Evolutionary conservation across 306 rosid species (phyloP).

Genomic region (Fragaria ananassa): DNA sequence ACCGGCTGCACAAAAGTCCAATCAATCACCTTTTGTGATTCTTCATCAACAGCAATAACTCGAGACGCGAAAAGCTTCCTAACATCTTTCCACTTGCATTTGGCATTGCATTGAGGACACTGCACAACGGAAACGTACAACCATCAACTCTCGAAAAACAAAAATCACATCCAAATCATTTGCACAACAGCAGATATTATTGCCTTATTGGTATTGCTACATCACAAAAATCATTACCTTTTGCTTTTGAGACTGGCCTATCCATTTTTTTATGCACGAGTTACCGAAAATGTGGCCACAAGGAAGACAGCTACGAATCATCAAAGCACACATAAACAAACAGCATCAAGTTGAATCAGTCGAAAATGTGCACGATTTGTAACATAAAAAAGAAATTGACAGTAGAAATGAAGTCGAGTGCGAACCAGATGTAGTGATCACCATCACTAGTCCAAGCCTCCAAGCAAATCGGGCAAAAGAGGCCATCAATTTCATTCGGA

Average conservation of each 20-base stretch:
- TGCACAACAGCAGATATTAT: not conserved
- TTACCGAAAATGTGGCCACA: not conserved
- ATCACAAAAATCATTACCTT: not conserved
- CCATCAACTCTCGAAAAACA: not conserved
- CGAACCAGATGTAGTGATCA: constrained; percentile 67
- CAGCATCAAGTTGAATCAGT: not conserved
- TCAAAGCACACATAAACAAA: not conserved
- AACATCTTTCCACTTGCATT: constrained; percentile 67
- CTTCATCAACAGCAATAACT: constrained; percentile 60
- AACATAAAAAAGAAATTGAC: not conserved
- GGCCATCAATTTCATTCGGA: constrained; percentile 51
- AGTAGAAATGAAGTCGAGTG: not conserved
- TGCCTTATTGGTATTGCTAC: not conserved
- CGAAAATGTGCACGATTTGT: not conserved
- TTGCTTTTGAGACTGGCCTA: not conserved
- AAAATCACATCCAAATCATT: not conserved
- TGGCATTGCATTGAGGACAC: constrained; percentile 90
- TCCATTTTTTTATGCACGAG: not conserved
- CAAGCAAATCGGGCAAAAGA: constrained; percentile 83
- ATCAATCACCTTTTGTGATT: constrained; percentile 60
- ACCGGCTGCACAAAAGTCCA: not conserved
- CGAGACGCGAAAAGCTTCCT: constrained; percentile 67
- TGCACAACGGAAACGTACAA: constrained; percentile 4
- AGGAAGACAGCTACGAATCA: not conserved
- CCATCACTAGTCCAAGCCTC: constrained; percentile 69